Base-by-base conservation (phyloP, 257 asterid species). In the Lantana camara region DNA sequence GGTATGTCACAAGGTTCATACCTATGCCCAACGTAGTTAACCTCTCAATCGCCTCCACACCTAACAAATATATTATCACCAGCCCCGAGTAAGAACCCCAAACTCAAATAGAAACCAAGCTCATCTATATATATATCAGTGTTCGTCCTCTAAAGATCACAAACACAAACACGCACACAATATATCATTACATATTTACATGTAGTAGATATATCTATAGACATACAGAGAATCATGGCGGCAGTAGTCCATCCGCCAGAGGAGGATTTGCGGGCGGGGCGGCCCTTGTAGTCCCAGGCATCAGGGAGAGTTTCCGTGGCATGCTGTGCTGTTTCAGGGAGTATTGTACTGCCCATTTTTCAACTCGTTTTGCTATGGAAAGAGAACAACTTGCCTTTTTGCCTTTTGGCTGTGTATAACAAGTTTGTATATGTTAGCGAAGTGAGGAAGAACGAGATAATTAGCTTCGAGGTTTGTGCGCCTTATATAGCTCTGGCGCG, bases 241-340 rank as follows among this genome's bases (percentile, higher is more conserved):
- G 97, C 85, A 19, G 83, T 68, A 19, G 72, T 17, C 97, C 97
- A 91, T 40, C 97, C 93, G 29, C 97, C 97, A 64, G 96, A 77
- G 63, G 83, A 52, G 79, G 97, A 83, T 30, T 55, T 73, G 24
- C 73, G 20, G 41, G 96, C 80, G 47, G 82, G 77, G 23, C 83
- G 86, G 66, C 97, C 96, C 69, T 84, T 85, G 79, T 75, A 91
- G 79, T 91, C 95, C 95, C 91, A 88, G 20, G 95, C 91, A 68
- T 91, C 96, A 1, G 72, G 76, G 64, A 91, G 83, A 2, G 83
- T 75, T 35, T 82, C 79, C 3, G 73, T 83, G 5, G 73, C 83
- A 7, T 84, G 86, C 21, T 76, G 68, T 15, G 61, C 61, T 3
- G 89, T 82, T 47, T 79, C 76, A 6, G 97, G 95, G 8, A 88